Evolutionary conservation across 768 basidiomycete genomes (phyloP), one percentile per base, ranked within the genome.

Genomic region (Lanmaoa rubissima): DNA sequence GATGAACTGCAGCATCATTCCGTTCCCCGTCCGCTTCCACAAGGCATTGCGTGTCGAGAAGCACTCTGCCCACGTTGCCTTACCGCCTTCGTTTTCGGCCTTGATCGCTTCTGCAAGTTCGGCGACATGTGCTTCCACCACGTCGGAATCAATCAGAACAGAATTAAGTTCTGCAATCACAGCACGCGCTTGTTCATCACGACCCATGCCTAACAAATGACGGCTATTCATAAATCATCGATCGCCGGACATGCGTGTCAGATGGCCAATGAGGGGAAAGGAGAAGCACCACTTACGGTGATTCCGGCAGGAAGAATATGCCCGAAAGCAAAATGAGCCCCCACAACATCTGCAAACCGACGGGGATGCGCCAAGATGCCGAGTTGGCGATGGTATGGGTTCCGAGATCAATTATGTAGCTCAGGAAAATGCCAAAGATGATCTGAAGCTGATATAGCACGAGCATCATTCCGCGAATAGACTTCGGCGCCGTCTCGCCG

Each of bases 391-490:
- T 61, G 31, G 48, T 31, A 41, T 61, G 60, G 2, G 60, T 61
- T 8, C 28, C 60, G 21, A 61, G 60, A 39, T 90, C 88, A 19
- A 90, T 70, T 16, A 88, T 74, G 61, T 88, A 90, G 57, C 84
- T 85, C 66, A 89, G 53, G 74, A 90, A 87, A 51, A 90, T 75
- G 9, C 86, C 86, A 28, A 81, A 70, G 62, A 88, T 86, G 60
- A 90, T 88, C 65, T 88, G 87, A 14, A 90, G 75, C 65, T 90
- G 89, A 67, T 90, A 91, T 16, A 90, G 71, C 11, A 88, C 87
- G 36, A 92, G 73, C 79, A 82, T 69, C 42, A 85, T 82, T 4
- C 88, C 89, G 65, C 90, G 81, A 53, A 90, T 78, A 2, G 82
- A 78, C 65, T 88, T 88, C 0, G 90, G 90, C 0, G 88, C 82